Conservation (phyloP, 1,284 basidiomycete species). For the Acaromyces ingoldii region DNA sequence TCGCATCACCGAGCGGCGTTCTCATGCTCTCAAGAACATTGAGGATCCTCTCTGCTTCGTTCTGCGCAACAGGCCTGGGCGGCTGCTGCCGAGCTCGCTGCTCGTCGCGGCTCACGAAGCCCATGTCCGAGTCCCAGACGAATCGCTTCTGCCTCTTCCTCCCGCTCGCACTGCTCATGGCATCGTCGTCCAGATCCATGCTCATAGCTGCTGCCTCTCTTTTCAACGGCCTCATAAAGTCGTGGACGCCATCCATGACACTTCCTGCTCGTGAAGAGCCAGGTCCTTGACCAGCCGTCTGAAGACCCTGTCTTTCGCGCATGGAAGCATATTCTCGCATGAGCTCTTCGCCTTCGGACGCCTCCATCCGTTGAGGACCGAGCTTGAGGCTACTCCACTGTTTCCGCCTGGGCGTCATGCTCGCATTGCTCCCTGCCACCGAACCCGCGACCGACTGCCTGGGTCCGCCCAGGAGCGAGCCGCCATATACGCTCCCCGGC, state of each 20-base stretch:
- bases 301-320: conserved; percentile 16
- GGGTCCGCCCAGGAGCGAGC: conserved; percentile 6
- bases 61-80: conserved; percentile 45
- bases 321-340: conserved; percentile 28
- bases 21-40: conserved; percentile 51
- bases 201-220: conserved; percentile 2
- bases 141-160: conserved; percentile 33
- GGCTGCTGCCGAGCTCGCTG: conserved; percentile 30
- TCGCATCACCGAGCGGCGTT: conserved; percentile 40
- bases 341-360: conserved; percentile 31
- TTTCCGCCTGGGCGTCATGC: conserved; percentile 19
- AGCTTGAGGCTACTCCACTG: conserved; percentile 41
- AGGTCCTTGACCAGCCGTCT: conserved; percentile 8
- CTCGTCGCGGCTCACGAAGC: conserved; percentile 43
- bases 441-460: not conserved
- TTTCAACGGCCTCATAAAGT: not conserved
- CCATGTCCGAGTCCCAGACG: conserved; percentile 44
- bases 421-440: not conserved
- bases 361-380: conserved; percentile 18
- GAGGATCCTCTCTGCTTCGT: conserved; percentile 53
- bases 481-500: not conserved
- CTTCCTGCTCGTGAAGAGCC: conserved; percentile 13
- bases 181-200: conserved; percentile 5
- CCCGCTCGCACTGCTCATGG: conserved; percentile 5
- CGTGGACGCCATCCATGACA: conserved; percentile 17